A percentile compares a stretch with the other conserved stretches of the same genome.
Evolutionary conservation across 176 grass and related monocot species (phyloP).

Genomic region (Lolium multiflorum): DNA sequence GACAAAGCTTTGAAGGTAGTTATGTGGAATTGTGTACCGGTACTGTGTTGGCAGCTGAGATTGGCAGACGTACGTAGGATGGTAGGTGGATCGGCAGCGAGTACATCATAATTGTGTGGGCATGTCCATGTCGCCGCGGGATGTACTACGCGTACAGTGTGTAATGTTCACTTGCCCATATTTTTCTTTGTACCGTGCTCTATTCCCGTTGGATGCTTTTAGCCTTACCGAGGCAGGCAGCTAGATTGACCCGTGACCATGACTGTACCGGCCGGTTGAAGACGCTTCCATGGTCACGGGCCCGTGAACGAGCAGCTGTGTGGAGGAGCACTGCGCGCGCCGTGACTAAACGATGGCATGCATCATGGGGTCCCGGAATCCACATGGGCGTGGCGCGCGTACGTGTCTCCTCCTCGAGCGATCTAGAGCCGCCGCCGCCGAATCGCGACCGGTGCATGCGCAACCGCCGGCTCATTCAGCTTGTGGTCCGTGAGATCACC

Average conservation of each 20-base stretch:
- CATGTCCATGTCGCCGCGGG: neutral
- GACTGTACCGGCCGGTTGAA: neutral
- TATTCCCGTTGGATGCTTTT: neutral
- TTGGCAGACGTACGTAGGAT: neutral
- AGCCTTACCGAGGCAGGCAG: neutral
- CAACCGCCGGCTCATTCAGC: neutral
- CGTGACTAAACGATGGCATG: too few species aligned
- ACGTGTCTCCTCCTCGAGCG: neutral
- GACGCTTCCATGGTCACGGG: conserved; percentile 18
- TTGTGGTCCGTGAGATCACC: too few species aligned
- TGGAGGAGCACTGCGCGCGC: too few species aligned
- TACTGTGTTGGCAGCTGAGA: neutral
- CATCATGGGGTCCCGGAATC: too few species aligned
- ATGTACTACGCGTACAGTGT: neutral
- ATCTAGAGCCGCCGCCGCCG: neutral
- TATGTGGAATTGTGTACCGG: neutral
- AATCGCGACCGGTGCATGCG: neutral
- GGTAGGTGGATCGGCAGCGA: neutral
- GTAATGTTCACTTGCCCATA: neutral
- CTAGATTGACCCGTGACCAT: too few species aligned
- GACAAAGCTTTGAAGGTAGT: neutral
- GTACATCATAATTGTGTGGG: neutral
- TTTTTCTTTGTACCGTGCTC: neutral
- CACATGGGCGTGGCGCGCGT: too few species aligned
- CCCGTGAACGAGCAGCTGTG: neutral